Base-by-base conservation (phyloP, 768 basidiomycete species). In the Pisolithus tinctorius region DNA sequence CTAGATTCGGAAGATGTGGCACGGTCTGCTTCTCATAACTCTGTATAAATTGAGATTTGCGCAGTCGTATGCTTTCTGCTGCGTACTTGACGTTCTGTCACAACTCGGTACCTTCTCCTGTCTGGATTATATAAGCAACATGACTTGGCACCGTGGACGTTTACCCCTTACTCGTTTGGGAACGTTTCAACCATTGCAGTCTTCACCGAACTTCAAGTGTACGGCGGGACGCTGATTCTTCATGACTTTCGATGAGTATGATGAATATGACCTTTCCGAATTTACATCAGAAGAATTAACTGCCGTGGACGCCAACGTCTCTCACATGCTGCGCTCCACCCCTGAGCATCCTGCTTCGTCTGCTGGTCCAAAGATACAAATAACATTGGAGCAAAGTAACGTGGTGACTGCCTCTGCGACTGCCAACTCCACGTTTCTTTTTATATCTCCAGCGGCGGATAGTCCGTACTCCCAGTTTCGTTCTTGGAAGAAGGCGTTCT, bases 231-330 rank as follows among this genome's bases (percentile, higher is more conserved):
- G 0, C 1, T 41, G 16, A 16, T 47, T 36, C 23, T 6, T 45
- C 56, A 67, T 66, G 63, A 62, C 64, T 6, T 57, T 50, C 49
- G 65, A 72, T 56, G 74, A 77, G 54, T 84, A 71, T 56, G 74
- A 73, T 17, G 66, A 58, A 4, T 79, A 79, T 57, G 71, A 78
- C 41, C 69, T 84, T 45, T 73, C 78, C 0, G 78, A 77, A 45
- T 79, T 84, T 54, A 81, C 81, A 0, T 72, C 73, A 25, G 74
- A 81, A 30, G 82, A 86, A 25, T 72, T 84, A 38, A 72, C 69
- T 3, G 60, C 64, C 25, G 72, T 71, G 27, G 63, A 68, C 27
- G 53, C 73, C 26, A 57, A 54, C 11, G 51, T 30, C 27, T 51
- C 49, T 2, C 54, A 47, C 13, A 51, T 58, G 29, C 36, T 44